A percentile compares a stretch with the other conserved stretches of the same genome.
Conservation (phyloP, 768 basidiomycete species). For the Boletus coccyginus region DNA sequence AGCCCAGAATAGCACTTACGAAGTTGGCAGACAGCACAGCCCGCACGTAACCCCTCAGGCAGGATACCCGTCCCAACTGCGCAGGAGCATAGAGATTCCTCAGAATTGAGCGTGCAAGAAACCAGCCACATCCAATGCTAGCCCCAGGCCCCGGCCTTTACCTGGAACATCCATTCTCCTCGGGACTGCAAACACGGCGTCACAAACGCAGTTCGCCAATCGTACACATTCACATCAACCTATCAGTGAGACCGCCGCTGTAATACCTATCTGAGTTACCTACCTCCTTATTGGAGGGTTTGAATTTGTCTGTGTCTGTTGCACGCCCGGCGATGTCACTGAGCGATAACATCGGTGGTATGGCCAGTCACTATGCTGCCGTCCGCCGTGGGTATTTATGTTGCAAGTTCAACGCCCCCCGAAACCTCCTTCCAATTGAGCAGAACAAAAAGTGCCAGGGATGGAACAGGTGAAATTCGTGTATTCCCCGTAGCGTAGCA, state of each 20-base stretch:
- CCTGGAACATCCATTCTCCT: too few species aligned
- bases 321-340: background rate
- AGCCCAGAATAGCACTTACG: too few species aligned
- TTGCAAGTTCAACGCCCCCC: too few species aligned
- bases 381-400: background rate
- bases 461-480: background rate
- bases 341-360: background rate
- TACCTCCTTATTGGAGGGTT: background rate
- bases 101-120: too few species aligned
- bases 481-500: background rate
- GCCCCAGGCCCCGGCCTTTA: too few species aligned
- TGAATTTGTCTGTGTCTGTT: background rate
- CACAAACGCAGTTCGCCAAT: background rate
- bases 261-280: too few species aligned
- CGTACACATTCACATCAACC: background rate
- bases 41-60: too few species aligned
- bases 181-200: too few species aligned
- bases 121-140: too few species aligned
- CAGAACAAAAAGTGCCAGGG: background rate
- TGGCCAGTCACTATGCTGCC: background rate
- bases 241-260: background rate
- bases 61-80: too few species aligned
- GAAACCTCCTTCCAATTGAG: background rate
- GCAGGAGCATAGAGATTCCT: too few species aligned
- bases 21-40: too few species aligned